Conservation (phyloP, 352 stramenopile genomes). For the Globisporangium radiosum region DNA sequence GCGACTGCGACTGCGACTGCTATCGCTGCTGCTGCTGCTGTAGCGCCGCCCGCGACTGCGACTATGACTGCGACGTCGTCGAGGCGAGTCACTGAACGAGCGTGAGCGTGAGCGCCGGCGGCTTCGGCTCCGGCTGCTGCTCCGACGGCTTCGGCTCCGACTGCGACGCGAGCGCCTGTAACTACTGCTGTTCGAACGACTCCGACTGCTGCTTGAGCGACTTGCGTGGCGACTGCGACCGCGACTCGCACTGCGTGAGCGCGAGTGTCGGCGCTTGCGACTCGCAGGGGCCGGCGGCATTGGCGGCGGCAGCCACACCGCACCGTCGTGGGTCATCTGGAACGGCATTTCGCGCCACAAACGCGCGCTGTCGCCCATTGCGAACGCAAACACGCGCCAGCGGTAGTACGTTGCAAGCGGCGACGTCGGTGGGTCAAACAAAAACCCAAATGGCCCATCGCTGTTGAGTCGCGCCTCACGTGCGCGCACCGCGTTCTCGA, state of each 20-base stretch:
- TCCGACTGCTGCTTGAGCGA: constrained; percentile 32
- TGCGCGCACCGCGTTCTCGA: constrained; percentile 52
- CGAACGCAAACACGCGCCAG: constrained; percentile 67
- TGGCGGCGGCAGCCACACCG: constrained; percentile 56
- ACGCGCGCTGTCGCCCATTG: constrained; percentile 52
- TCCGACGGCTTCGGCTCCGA: constrained; percentile 10
- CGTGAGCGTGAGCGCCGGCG: not conserved
- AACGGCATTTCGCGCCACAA: constrained; percentile 48
- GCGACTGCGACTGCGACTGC: constrained; percentile 1
- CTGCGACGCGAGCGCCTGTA: constrained; percentile 3
- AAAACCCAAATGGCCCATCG: constrained; percentile 38
- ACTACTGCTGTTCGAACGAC: not conserved
- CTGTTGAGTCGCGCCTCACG: constrained; percentile 27
- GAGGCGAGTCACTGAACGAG: too few relatives aligned
- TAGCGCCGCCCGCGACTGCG: constrained; percentile 15
- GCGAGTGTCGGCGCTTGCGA: constrained; percentile 12
- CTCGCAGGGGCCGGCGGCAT: constrained; percentile 10
- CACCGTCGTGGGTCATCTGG: constrained; percentile 48
- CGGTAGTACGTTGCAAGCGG: constrained; percentile 52
- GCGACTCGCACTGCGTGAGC: constrained; percentile 9
- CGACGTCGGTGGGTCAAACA: constrained; percentile 24
- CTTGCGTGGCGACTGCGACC: constrained; percentile 15
- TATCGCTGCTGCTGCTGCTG: constrained; percentile 4
- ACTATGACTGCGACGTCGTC: constrained; percentile 13
- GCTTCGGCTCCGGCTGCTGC: constrained; percentile 9